phyloP scores from a whole-genome alignment of 1,284 basidiomycete genomes.

The Cutaneotrichosporon sp. region DNA sequence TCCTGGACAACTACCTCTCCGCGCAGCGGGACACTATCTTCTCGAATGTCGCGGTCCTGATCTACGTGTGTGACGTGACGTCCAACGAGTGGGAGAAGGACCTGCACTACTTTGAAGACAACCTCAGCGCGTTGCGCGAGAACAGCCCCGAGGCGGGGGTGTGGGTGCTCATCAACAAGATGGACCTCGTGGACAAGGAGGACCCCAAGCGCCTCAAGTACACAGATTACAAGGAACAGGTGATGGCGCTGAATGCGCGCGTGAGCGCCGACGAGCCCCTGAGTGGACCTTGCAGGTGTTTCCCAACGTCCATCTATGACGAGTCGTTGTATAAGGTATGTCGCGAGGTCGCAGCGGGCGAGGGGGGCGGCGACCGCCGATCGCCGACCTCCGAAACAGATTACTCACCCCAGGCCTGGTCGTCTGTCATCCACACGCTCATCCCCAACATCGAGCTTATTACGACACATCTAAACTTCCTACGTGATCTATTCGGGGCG shows the following conservation, averaged over 20 bases:
- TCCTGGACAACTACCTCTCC: conserved; percentile 93
- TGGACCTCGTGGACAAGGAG: conserved; percentile 64
- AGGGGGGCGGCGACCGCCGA: no score
- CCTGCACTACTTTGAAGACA: conserved; percentile 79
- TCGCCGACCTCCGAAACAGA: no score
- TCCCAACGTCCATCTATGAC: conserved; percentile 97
- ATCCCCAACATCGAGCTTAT: conserved; percentile 92
- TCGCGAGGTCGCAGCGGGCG: neutral
- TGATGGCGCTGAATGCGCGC: conserved; percentile 60
- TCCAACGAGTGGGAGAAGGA: conserved; percentile 61
- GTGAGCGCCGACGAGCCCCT: conserved; percentile 31
- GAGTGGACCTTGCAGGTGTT: conserved; percentile 47
- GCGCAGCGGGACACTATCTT: conserved; percentile 89
- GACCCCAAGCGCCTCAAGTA: conserved; percentile 58
- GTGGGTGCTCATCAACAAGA: conserved; percentile 94
- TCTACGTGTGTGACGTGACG: conserved; percentile 96
- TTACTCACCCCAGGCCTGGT: conserved; percentile 77
- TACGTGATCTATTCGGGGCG: conserved; percentile 79
- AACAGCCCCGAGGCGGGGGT: conserved; percentile 65
- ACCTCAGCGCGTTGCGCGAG: conserved; percentile 69
- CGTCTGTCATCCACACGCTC: conserved; percentile 89
- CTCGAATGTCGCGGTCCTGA: conserved; percentile 89
- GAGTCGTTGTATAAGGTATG: conserved; percentile 90
- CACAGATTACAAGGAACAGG: conserved; percentile 63
- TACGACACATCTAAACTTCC: conserved; percentile 74